phyloP scores from a whole-genome alignment of 257 asterid species.

The Lantana camara region DNA sequence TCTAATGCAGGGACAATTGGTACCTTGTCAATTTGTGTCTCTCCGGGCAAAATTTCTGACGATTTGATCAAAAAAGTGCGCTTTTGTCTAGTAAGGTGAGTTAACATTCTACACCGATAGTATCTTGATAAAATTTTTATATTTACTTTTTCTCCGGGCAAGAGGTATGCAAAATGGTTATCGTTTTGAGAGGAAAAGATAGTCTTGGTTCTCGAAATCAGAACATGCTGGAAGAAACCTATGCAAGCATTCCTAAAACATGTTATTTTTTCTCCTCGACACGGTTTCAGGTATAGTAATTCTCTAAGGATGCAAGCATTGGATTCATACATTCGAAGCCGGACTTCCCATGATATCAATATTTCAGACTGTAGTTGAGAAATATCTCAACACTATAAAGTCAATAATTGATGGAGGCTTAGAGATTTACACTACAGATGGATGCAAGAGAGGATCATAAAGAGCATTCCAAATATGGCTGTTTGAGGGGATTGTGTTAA shows the following conservation, averaged over 20 bases:
- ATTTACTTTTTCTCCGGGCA: too few relatives aligned
- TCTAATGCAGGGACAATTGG: conserved; percentile 32
- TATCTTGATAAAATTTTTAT: too few relatives aligned
- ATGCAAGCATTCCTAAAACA: background rate
- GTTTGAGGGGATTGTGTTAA: background rate
- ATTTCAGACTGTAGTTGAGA: too few relatives aligned
- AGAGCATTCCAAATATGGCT: background rate
- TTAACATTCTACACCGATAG: background rate
- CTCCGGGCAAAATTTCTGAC: conserved; percentile 21
- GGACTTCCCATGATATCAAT: too few relatives aligned
- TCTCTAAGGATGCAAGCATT: conserved; percentile 10
- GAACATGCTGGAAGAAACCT: too few relatives aligned
- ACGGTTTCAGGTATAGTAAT: conserved; percentile 20
- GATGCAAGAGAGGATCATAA: background rate
- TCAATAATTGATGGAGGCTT: conserved; percentile 11
- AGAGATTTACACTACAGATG: background rate
- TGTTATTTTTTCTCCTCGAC: background rate
- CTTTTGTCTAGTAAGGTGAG: conserved; percentile 27
- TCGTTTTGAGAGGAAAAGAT: too few relatives aligned
- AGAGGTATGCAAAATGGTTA: too few relatives aligned
- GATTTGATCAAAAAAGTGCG: conserved; percentile 12
- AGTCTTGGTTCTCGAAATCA: too few relatives aligned
- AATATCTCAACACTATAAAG: too few relatives aligned
- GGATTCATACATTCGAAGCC: conserved; percentile 24
- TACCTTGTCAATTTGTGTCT: conserved; percentile 25